Evolutionary conservation across 148 eudicot genomes (phyloP), one percentile per base, ranked within the genome.

Genomic region (Camellia sinensis): DNA sequence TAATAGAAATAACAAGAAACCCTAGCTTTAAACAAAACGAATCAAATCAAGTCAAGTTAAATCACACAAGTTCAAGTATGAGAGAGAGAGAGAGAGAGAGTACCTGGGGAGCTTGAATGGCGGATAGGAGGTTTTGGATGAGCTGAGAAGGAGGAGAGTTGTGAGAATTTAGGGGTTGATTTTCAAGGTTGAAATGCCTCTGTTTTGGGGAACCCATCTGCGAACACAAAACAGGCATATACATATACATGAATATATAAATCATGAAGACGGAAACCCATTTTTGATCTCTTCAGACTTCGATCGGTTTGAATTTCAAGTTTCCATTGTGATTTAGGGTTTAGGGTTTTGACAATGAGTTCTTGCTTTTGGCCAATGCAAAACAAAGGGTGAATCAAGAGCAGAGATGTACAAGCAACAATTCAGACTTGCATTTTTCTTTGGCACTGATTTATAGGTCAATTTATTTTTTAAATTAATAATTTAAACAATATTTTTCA

Each of bases 31-130:
- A 60, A 18, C 45, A 29, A 80, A 22, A 13, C 22, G 19, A 22
- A 60, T 18, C 45, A 12, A 29, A 18, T 18, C 11, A 62, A 64
- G 52, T 17, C 44, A 73, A 48, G 45, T 2, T 10, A 40, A 8
- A 50, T 4, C 40, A 68, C 3, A 21, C 54, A 71, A 18, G 56
- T 7, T 7, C 3, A 7, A 12, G 46, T 19, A 45, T 12, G 37
- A 2, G 57, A 46, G 43, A 50, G 19, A 66, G 80, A 71, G 46
- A 54, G 80, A 54, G 17, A 56, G 10, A 52, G 43, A 73, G 48
- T 74, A 75, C 83, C 79, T 80, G 74, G 8, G 83, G 65, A 41
- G 83, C 52, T 69, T 75, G 74, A 57, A 80, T 44, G 44, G 57
- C 18, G 9, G 79, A 74, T 12, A 80, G 48, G 21, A 80, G 83